Conservation (phyloP, 306 rosid genomes). For the Vigna trinervia region DNA sequence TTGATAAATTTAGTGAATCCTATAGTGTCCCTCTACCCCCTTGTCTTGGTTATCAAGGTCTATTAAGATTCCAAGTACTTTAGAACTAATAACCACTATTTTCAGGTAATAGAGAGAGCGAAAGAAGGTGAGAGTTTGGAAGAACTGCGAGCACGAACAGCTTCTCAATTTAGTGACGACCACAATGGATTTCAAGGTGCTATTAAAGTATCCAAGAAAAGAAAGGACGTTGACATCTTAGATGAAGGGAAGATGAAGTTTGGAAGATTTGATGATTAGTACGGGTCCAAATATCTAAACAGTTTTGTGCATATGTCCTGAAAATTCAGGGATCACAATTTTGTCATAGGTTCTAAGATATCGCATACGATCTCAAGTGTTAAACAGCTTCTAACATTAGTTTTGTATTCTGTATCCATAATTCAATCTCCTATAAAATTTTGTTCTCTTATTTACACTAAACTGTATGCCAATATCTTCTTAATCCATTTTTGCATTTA, state of each 20-base stretch:
- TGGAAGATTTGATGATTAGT: constrained; percentile 51
- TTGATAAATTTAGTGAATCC: background rate
- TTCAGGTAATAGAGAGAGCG: constrained; percentile 88
- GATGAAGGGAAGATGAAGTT: constrained; percentile 72
- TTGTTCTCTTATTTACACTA: background rate
- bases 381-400: background rate
- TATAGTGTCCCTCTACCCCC: background rate
- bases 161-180: constrained; percentile 70
- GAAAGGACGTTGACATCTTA: constrained; percentile 59
- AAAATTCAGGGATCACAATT: constrained; percentile 37
- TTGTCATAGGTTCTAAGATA: constrained; percentile 31
- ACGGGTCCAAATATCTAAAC: background rate
- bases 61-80: background rate
- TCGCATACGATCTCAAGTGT: background rate
- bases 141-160: constrained; percentile 74
- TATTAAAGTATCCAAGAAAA: constrained; percentile 64
- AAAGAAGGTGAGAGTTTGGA: constrained; percentile 93
- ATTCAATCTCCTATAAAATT: background rate
- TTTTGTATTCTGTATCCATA: background rate
- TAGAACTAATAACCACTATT: constrained; percentile 15
- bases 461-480: background rate
- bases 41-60: background rate
- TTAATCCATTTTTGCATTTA: background rate
- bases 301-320: background rate
- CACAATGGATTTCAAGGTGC: constrained; percentile 60